Base-by-base conservation (phyloP, 2,329 filamentous ascomycete species). In the Xylaria sp. region DNA sequence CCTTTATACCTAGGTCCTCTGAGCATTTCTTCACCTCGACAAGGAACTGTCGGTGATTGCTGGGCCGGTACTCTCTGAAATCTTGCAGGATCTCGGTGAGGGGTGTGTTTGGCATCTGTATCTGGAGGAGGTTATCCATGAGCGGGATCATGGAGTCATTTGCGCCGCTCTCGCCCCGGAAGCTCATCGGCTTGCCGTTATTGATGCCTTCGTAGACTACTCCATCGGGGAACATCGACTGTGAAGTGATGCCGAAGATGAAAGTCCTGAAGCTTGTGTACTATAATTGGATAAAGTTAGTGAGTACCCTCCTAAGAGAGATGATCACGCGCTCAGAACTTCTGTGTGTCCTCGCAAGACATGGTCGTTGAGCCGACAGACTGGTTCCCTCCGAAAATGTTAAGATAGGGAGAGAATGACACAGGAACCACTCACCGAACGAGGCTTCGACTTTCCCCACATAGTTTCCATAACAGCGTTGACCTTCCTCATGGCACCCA, bases 101-200 rank as follows among this genome's bases (percentile, higher is more conserved):
- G 0, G 95, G 95, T 4, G 94, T 98, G 63, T 90, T 84, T 1
- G 95, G 95, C 94, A 98, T 97, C 71, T 89, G 86, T 54, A 98
- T 90, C 79, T 96, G 88, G 66, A 96, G 87, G 61, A 98, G 86
- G 79, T 95, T 94, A 80, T 98, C 95, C 73, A 95, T 90, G 3
- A 98, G 88, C 2, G 95, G 94, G 64, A 97, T 91, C 86, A 98
- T 98, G 82, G 91, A 92, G 83, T 98, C 95, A 79, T 98, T 98
- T 74, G 95, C 95, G 52, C 95, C 95, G 59, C 91, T 94, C 83
- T 98, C 95, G 74, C 95, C 95, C 39, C 95, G 91, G 87, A 98
- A 98, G 65, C 88, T 91, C 79, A 94, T 83, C 3, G 92, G 91
- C 78, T 92, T 79, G 69, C 81, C 81, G 69, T 91, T 89, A 73